Percentiles rank a stretch among this genome's conserved stretches.
phyloP scores from a whole-genome alignment of 495 filamentous ascomycete species.

The Venustampulla echinocandica region DNA sequence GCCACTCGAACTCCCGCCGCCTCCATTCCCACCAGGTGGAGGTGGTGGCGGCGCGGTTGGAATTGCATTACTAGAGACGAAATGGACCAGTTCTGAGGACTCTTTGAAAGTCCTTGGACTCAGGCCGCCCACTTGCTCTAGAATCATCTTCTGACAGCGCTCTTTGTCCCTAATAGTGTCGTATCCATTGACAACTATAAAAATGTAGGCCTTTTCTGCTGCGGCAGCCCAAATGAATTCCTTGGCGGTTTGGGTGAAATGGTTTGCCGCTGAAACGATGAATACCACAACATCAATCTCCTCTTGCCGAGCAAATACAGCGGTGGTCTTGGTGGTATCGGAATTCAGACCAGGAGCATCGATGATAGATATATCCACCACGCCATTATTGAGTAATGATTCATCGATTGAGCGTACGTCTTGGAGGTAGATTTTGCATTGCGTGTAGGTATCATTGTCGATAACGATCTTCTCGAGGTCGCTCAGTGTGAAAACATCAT shows the following conservation, averaged over 20 bases:
- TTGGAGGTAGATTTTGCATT: slow-evolving; percentile 95
- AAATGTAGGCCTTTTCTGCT: slow-evolving; percentile 95
- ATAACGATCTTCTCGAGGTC: slow-evolving; percentile 83
- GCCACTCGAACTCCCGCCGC: slow-evolving; percentile 50
- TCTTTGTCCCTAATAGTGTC: slow-evolving; percentile 90
- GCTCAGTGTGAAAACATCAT: slow-evolving; percentile 68
- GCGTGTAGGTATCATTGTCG: slow-evolving; percentile 76
- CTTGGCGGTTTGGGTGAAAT: slow-evolving; percentile 91
- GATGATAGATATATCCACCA: slow-evolving; percentile 95
- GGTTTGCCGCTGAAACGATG: slow-evolving; percentile 93
- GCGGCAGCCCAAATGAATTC: slow-evolving; percentile 96
- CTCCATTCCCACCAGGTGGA: slow-evolving; percentile 44
- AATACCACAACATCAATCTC: slow-evolving; percentile 99
- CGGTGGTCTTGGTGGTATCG: slow-evolving; percentile 93
- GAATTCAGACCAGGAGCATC: slow-evolving; percentile 93
- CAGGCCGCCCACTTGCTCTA: slow-evolving; percentile 75
- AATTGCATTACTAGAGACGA: slow-evolving; percentile 93
- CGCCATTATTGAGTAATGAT: slow-evolving; percentile 91
- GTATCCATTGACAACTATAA: slow-evolving; percentile 97
- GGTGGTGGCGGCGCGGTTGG: slow-evolving; percentile 53
- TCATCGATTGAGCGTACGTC: slow-evolving; percentile 87
- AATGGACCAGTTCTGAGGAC: slow-evolving; percentile 85
- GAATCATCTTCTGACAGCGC: slow-evolving; percentile 78
- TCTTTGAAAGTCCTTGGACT: slow-evolving; percentile 92
- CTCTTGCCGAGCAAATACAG: slow-evolving; percentile 91